Percentiles rank a stretch among this genome's conserved stretches.
Evolutionary conservation across 768 basidiomycete species (phyloP).

Genomic region (Auriculariales sp.): DNA sequence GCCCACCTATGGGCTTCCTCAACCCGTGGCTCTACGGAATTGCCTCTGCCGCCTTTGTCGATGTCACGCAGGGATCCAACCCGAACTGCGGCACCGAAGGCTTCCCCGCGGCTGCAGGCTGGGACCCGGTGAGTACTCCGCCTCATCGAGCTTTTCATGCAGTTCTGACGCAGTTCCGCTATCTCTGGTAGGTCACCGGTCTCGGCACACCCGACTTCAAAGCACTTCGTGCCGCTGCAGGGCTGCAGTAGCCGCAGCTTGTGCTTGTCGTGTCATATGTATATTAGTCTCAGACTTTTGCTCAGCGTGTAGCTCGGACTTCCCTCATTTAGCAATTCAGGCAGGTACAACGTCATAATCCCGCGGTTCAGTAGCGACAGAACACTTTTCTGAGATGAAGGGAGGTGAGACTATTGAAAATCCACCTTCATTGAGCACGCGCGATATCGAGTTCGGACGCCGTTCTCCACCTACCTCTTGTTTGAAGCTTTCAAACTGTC

Average conservation of each 20-base stretch:
- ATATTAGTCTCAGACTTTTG: too few species aligned
- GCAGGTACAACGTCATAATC: too few species aligned
- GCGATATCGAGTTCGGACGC: too few species aligned
- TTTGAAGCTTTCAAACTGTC: too few species aligned
- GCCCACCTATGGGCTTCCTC: constrained; percentile 19
- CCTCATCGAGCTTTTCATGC: background rate
- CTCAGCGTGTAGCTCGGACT: too few species aligned
- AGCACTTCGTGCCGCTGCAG: background rate
- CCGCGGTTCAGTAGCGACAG: too few species aligned
- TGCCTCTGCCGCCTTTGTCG: constrained; percentile 7
- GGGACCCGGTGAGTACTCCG: constrained; percentile 8
- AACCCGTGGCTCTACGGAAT: constrained; percentile 21
- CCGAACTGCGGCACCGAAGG: constrained; percentile 11
- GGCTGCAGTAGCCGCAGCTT: background rate
- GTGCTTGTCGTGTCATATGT: too few species aligned
- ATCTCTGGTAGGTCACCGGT: background rate
- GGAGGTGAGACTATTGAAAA: too few species aligned
- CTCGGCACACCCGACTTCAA: background rate
- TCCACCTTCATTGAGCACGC: too few species aligned
- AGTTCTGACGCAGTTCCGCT: background rate
- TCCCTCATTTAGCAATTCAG: too few species aligned
- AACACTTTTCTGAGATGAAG: too few species aligned
- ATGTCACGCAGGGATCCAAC: constrained; percentile 10
- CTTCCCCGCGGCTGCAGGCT: constrained; percentile 7
- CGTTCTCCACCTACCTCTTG: too few species aligned